These are phyloP conservation scores for Clonostachys sp. DNA, from an alignment of 2,329 filamentous ascomycete genomes.

Conservation along the genomic window DNA sequence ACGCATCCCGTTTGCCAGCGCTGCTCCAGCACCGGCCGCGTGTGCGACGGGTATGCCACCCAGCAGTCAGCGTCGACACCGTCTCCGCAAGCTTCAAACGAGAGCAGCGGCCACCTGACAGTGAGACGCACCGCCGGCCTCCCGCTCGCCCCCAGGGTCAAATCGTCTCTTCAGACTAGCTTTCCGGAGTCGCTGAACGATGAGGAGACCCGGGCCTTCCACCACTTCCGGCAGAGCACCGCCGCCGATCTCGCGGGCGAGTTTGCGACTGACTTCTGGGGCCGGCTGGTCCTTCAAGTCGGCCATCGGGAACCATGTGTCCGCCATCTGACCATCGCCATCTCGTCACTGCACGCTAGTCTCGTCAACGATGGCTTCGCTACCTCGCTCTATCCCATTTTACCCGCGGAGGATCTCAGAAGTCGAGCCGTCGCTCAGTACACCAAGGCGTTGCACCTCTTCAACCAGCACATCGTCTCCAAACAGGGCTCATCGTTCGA, in stretches of 20 bases:
- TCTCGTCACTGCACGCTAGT: slow-evolving; percentile 2
- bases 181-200: not conserved
- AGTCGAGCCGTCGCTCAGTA: not conserved
- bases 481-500: not conserved
- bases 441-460: not conserved
- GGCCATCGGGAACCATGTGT: slow-evolving; percentile 2
- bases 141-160: no score
- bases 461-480: slow-evolving; percentile 1
- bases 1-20: slow-evolving; percentile 24
- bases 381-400: no score
- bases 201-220: not conserved
- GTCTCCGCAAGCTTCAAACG: not conserved
- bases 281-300: slow-evolving; percentile 5
- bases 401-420: not conserved
- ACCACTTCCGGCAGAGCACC: not conserved
- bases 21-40: slow-evolving; percentile 10
- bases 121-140: no score
- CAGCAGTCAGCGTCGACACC: not conserved
- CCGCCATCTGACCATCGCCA: slow-evolving; percentile 3
- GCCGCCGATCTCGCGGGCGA: slow-evolving; percentile 2
- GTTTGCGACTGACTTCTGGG: slow-evolving; percentile 5
- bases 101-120: no score
- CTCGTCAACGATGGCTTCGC: not conserved
- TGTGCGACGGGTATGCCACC: slow-evolving; percentile 1
- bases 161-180: not conserved